Percentiles rank a stretch among this genome's conserved stretches.
Evolutionary conservation across 768 basidiomycete species (phyloP).

Genomic region (Coprinopsis sp.): DNA sequence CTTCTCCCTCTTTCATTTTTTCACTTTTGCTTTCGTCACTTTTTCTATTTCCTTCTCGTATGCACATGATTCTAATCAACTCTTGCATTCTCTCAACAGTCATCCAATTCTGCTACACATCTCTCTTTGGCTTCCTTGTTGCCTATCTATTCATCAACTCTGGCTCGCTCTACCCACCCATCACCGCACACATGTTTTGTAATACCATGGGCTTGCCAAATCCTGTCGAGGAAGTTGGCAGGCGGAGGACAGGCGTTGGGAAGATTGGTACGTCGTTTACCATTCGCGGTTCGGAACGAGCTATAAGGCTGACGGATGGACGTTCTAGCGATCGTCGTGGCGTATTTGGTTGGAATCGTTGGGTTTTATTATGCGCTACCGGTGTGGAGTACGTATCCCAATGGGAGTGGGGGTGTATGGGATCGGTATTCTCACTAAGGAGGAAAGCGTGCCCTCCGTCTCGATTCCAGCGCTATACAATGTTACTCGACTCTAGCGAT

Average conservation of each 20-base stretch:
- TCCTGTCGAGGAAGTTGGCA: constrained; percentile 55
- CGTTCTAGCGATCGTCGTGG: constrained; percentile 43
- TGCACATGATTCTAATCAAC: background rate
- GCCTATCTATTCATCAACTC: constrained; percentile 85
- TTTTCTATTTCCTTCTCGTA: background rate
- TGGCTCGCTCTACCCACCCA: constrained; percentile 72
- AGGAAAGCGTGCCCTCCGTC: no score
- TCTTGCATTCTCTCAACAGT: constrained; percentile 38
- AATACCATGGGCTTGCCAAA: constrained; percentile 92
- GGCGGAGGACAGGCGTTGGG: constrained; percentile 41
- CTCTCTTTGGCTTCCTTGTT: constrained; percentile 85
- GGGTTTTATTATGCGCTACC: constrained; percentile 50
- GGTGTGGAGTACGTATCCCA: no score
- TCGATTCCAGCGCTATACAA: no score
- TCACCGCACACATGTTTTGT: constrained; percentile 85
- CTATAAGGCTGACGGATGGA: constrained; percentile 7
- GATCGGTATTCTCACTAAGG: no score
- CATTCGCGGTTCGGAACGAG: constrained; percentile 8
- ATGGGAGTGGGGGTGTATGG: no score
- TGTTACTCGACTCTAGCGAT: no score
- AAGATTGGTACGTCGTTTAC: constrained; percentile 36
- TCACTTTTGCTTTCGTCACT: background rate
- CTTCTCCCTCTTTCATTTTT: background rate
- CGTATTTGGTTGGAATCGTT: constrained; percentile 57
- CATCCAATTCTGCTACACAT: constrained; percentile 88